phyloP scores from a whole-genome alignment of 129 eudicot genomes.

The Silybum marianum region DNA sequence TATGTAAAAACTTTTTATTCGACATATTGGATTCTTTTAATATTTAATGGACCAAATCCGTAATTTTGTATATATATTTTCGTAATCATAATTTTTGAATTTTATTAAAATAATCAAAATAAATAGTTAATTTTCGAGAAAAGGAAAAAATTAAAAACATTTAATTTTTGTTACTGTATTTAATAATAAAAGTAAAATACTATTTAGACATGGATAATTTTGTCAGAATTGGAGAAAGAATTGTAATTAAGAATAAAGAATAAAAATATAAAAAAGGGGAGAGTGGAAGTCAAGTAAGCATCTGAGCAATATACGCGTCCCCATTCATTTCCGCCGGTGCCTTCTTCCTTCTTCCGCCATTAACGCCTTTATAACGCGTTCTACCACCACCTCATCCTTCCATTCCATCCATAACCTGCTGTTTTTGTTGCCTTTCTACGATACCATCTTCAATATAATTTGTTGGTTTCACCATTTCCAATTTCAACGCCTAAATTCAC shows the following conservation, averaged over 20 bases:
- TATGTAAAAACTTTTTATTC: too few species aligned
- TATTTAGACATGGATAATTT: neutral
- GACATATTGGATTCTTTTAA: too few species aligned
- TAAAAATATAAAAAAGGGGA: conserved; percentile 13
- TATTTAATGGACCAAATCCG: neutral
- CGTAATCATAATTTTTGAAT: too few species aligned
- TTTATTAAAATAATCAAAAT: too few species aligned
- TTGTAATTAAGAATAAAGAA: conserved; percentile 15
- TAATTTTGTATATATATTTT: too few species aligned
- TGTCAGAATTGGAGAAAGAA: neutral
- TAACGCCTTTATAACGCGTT: conserved; percentile 22
- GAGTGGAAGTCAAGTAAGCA: conserved; percentile 55
- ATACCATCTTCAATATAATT: neutral
- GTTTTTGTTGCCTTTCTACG: neutral
- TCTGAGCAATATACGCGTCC: conserved; percentile 45
- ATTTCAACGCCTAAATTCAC: neutral
- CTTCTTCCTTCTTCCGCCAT: conserved; percentile 24
- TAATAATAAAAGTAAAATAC: neutral
- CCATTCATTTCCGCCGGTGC: conserved; percentile 33
- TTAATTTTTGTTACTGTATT: neutral
- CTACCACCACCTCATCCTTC: neutral
- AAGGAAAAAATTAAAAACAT: neutral
- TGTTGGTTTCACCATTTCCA: neutral
- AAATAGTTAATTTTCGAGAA: neutral
- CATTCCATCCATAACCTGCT: neutral